These are phyloP conservation scores for Candida germanica DNA, from an alignment of 805 yeast genomes.

Conservation along the genomic window DNA sequence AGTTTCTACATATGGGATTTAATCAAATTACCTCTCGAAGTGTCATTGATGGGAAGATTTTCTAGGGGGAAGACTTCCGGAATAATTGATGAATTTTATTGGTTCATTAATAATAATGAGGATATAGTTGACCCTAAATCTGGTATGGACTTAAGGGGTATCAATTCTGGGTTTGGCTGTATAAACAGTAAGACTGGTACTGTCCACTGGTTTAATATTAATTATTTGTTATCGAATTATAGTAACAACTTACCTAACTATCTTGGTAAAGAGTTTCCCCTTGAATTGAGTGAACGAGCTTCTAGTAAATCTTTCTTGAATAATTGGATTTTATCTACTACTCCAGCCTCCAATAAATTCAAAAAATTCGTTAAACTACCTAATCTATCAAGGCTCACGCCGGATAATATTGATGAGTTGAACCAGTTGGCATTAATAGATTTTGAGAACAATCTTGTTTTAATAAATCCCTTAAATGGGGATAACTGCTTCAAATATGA, in stretches of 20 bases:
- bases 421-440: constrained; percentile 36
- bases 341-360: constrained; percentile 5
- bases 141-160: constrained; percentile 18
- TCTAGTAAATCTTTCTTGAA: constrained; percentile 22
- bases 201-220: constrained; percentile 57
- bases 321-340: constrained; percentile 48
- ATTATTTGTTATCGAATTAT: constrained; percentile 35
- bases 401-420: constrained; percentile 4
- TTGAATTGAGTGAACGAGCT: neutral
- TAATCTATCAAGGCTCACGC: constrained; percentile 20
- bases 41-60: constrained; percentile 56
- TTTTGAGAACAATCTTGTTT: constrained; percentile 24
- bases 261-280: constrained; percentile 15
- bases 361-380: constrained; percentile 20
- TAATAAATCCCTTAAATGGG: constrained; percentile 39
- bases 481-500: constrained; percentile 37
- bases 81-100: constrained; percentile 45
- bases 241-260: constrained; percentile 29
- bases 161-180: constrained; percentile 46
- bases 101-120: constrained; percentile 46
- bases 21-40: constrained; percentile 46
- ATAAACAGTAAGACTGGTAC: constrained; percentile 56
- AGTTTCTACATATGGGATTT: constrained; percentile 63
- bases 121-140: constrained; percentile 22
- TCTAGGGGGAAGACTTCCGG: constrained; percentile 63